A percentile compares a stretch with the other conserved stretches of the same genome.
Conservation (phyloP, 305 asterid species). For the Solanum chacoense region DNA sequence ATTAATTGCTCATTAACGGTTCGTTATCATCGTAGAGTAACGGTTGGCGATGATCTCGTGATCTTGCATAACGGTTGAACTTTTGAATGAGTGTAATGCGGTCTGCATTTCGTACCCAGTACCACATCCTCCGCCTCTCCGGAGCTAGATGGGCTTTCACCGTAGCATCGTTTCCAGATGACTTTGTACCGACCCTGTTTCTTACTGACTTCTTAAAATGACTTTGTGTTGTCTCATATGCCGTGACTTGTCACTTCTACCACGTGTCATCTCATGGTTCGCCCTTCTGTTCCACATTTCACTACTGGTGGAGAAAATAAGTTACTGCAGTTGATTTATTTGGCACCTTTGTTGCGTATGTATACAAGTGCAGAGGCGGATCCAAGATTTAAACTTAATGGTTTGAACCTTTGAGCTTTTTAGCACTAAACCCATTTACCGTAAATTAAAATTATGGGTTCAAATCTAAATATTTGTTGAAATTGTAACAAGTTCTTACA, state of each 20-base stretch:
- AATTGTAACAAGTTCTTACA: background rate
- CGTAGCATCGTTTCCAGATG: background rate
- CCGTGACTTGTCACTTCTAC: background rate
- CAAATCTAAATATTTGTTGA: background rate
- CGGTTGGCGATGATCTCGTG: background rate
- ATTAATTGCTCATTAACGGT: background rate
- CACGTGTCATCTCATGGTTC: background rate
- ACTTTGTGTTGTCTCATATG: background rate
- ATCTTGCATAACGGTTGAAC: background rate
- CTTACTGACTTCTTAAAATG: background rate
- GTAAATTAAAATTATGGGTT: background rate
- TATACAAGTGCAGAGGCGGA: background rate
- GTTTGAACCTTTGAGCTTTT: background rate
- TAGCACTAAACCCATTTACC: background rate
- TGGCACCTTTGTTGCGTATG: background rate
- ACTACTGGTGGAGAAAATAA: background rate
- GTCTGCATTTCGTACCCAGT: background rate
- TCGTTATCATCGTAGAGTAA: background rate
- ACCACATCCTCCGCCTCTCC: background rate
- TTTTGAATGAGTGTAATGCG: background rate
- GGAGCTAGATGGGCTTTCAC: background rate
- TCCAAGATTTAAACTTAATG: background rate
- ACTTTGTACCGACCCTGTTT: background rate
- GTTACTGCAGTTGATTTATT: background rate
- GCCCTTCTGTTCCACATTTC: background rate